Conservation (phyloP, 2,329 filamentous ascomycete genomes). For the Botrytis medusae region DNA sequence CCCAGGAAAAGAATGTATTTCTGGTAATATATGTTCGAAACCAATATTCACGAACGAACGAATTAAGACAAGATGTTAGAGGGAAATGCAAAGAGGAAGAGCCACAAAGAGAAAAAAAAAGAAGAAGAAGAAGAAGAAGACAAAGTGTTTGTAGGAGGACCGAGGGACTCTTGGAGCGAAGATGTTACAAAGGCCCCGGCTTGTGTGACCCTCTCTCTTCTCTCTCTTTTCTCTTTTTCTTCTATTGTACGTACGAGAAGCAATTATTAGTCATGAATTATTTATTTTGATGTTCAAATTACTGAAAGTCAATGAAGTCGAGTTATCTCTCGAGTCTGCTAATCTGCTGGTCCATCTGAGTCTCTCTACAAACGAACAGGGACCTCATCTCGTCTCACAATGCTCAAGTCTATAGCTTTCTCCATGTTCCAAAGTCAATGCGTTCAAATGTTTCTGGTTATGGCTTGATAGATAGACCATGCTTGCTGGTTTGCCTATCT, state of each 20-base stretch:
- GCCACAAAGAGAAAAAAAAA: background rate
- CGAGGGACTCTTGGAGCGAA: background rate
- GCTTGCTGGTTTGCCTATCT: background rate
- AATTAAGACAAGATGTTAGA: background rate
- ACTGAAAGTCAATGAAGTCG: background rate
- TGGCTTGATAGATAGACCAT: background rate
- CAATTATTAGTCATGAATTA: background rate
- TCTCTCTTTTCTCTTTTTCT: background rate
- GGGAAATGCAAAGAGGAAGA: background rate
- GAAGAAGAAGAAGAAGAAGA: background rate
- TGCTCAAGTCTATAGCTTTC: background rate
- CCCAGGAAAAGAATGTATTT: background rate
- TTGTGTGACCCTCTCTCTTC: background rate
- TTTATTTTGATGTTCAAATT: background rate
- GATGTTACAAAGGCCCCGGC: background rate
- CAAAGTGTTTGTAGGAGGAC: background rate
- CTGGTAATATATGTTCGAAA: background rate
- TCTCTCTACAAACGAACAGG: background rate
- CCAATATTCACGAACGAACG: background rate
- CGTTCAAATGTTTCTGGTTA: background rate
- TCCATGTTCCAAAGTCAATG: conserved; percentile 6
- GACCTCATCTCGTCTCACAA: background rate
- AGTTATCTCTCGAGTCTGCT: background rate
- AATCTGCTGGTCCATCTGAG: background rate
- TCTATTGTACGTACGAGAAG: background rate